Percentiles rank a stretch among this genome's conserved stretches.
phyloP scores from a whole-genome alignment of 306 rosid species.

The Abrus precatorius region DNA sequence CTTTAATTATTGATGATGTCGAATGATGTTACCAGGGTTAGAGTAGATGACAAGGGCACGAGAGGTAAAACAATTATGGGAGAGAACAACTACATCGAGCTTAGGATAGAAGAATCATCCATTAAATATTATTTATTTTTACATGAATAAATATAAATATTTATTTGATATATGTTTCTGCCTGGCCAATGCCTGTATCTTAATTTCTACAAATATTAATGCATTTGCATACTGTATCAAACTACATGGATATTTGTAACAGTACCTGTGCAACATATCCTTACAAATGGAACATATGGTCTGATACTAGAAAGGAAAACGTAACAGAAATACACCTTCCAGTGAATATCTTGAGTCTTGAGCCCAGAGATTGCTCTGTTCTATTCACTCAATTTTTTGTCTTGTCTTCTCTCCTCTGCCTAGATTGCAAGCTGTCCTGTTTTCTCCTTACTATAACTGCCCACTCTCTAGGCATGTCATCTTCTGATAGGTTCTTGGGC shows the following conservation, averaged over 20 bases:
- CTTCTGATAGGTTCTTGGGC: background rate
- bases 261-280: slow-evolving; percentile 5
- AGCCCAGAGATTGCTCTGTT: slow-evolving; percentile 1
- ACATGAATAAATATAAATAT: background rate
- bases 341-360: background rate
- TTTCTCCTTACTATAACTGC: slow-evolving; percentile 1
- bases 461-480: background rate
- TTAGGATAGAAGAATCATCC: slow-evolving; percentile 4
- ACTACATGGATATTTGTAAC: background rate
- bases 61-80: background rate
- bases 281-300: background rate
- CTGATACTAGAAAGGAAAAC: background rate
- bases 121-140: background rate
- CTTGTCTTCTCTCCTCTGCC: background rate
- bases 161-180: background rate
- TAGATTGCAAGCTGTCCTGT: slow-evolving; percentile 7
- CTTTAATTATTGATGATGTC: background rate
- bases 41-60: background rate
- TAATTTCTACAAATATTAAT: slow-evolving; percentile 2
- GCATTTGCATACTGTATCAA: background rate
- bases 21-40: background rate
- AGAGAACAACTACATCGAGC: background rate
- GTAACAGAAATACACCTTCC: background rate
- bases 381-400: slow-evolving; percentile 1
- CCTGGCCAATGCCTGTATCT: background rate